Evolutionary conservation across 2,329 filamentous ascomycete species (phyloP).

Genomic region (Cordyceps tenuipes): DNA sequence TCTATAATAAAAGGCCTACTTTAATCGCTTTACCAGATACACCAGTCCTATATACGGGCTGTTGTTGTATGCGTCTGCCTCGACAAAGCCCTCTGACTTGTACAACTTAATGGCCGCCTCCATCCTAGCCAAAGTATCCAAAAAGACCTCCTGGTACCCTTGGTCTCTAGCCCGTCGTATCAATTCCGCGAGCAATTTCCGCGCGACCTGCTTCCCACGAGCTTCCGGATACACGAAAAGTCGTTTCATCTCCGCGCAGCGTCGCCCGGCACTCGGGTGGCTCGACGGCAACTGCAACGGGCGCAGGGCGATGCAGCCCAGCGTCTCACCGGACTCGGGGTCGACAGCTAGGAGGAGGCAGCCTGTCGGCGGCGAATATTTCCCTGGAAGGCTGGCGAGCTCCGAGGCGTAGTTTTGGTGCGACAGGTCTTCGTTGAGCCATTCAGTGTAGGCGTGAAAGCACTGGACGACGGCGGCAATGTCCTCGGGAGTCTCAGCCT

Average conservation of each 20-base stretch:
- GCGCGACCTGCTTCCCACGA: conserved; percentile 18
- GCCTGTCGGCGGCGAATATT: conserved; percentile 19
- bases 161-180: conserved; percentile 11
- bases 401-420: conserved; percentile 21
- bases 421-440: conserved; percentile 20
- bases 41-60: conserved; percentile 17
- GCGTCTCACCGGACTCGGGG: conserved; percentile 11
- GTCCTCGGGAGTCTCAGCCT: conserved; percentile 16
- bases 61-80: conserved; percentile 16
- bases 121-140: conserved; percentile 20
- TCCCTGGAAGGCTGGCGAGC: conserved; percentile 18
- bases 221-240: conserved; percentile 22
- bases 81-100: conserved; percentile 18
- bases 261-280: conserved; percentile 8
- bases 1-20: neutral
- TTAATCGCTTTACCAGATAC: conserved; percentile 16
- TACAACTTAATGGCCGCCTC: conserved; percentile 19
- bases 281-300: conserved; percentile 14
- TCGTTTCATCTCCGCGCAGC: conserved; percentile 21
- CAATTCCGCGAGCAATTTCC: conserved; percentile 16
- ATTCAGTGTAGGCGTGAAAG: conserved; percentile 19
- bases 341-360: conserved; percentile 20
- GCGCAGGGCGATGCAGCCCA: conserved; percentile 21
- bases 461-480: conserved; percentile 16
- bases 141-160: conserved; percentile 19